Percentiles rank a stretch among this genome's conserved stretches.
These are phyloP conservation scores for Isochrysis galbana DNA, from an alignment of 78 protist species.

Conservation along the genomic window DNA sequence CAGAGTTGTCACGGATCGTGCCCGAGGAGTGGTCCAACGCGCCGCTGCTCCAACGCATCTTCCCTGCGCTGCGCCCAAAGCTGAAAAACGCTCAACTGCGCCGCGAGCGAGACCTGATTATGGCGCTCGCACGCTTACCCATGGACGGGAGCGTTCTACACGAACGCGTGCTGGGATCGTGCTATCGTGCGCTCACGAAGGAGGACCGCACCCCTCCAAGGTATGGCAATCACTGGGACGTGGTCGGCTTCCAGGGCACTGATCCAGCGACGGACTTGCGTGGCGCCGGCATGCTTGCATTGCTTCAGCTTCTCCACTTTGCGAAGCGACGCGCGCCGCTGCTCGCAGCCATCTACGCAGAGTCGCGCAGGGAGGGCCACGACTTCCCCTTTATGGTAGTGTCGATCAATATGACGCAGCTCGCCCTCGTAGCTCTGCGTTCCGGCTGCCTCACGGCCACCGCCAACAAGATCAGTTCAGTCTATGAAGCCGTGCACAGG, in stretches of 20 bases:
- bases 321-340: neutral
- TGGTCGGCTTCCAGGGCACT: conserved; percentile 35
- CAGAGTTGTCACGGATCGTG: neutral
- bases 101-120: neutral
- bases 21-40: neutral
- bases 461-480: neutral
- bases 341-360: neutral
- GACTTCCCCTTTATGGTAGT: conserved; percentile 3
- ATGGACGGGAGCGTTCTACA: neutral
- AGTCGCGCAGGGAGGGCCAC: neutral
- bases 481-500: no score
- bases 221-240: conserved; percentile 37
- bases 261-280: conserved; percentile 49
- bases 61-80: neutral
- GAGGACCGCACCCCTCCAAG: neutral
- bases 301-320: neutral
- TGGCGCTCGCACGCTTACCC: neutral
- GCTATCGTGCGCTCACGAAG: neutral
- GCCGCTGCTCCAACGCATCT: neutral
- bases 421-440: conserved; percentile 4
- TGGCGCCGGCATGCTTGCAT: conserved; percentile 17
- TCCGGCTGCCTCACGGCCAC: neutral
- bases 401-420: conserved; percentile 8
- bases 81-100: neutral
- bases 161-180: neutral